Conservation (phyloP, 2,329 filamentous ascomycete genomes). For the Torrubiella hemipterigena region DNA sequence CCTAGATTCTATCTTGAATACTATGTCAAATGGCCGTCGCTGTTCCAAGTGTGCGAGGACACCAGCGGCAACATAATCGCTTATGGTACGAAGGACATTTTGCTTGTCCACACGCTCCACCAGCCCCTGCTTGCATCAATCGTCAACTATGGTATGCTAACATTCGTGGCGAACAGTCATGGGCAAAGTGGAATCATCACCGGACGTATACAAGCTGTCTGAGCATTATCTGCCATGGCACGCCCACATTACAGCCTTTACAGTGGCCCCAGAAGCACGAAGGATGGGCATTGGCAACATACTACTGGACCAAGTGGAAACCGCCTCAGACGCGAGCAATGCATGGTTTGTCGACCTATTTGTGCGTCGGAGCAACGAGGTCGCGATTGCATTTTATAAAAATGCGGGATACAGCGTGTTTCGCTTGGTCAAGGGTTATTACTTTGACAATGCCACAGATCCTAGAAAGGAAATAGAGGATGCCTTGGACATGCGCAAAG, state of each 20-base stretch:
- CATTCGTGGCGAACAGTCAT: conserved; percentile 56
- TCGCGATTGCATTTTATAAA: conserved; percentile 81
- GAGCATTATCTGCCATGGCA: conserved; percentile 98
- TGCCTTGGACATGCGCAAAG: conserved; percentile 94
- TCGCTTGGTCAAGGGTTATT: conserved; percentile 81
- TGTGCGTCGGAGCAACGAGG: conserved; percentile 76
- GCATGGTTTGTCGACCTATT: conserved; percentile 96
- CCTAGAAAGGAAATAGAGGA: conserved; percentile 60
- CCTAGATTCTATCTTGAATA: conserved; percentile 93
- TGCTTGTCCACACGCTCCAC: conserved; percentile 1
- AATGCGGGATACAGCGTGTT: conserved; percentile 88
- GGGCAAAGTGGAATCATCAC: conserved; percentile 88
- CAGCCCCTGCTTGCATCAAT: background rate
- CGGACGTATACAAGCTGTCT: conserved; percentile 60
- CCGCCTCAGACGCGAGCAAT: conserved; percentile 67
- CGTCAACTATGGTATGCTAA: too few relatives aligned
- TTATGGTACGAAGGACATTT: conserved; percentile 57
- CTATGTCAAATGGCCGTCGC: conserved; percentile 85
- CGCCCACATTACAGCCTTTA: conserved; percentile 92
- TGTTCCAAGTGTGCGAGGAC: conserved; percentile 88
- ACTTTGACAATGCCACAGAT: conserved; percentile 67
- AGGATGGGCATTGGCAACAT: conserved; percentile 78
- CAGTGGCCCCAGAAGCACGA: conserved; percentile 76
- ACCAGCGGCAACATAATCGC: conserved; percentile 79
- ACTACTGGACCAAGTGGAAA: conserved; percentile 69